A percentile compares a stretch with the other conserved stretches of the same genome.
Evolutionary conservation across 2,329 filamentous ascomycete genomes (phyloP).

Genomic region (Diaporthe sp.): DNA sequence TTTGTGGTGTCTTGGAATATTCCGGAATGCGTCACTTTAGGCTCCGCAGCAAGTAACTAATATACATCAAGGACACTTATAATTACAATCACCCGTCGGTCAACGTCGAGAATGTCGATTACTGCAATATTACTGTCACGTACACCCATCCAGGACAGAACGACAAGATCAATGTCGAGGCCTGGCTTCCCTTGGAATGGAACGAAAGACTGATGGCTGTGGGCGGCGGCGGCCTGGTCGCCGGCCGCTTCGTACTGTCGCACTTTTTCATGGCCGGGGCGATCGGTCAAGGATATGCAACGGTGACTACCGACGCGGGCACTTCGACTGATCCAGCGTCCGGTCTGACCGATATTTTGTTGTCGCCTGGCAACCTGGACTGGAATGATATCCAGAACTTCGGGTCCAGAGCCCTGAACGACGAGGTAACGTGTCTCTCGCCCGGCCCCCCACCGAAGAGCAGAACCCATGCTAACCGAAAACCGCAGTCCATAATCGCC

Average conservation of each 20-base stretch:
- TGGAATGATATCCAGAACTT: slow-evolving; percentile 44
- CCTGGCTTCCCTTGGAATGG: slow-evolving; percentile 18
- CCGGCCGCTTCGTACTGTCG: slow-evolving; percentile 32
- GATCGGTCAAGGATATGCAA: slow-evolving; percentile 45
- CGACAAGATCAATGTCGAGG: slow-evolving; percentile 6
- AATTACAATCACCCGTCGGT: slow-evolving; percentile 35
- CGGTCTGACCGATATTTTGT: slow-evolving; percentile 23
- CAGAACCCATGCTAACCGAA: neutral
- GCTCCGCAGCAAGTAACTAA: too few species aligned
- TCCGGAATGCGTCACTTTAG: too few species aligned
- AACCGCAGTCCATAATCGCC: slow-evolving; percentile 46
- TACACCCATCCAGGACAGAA: slow-evolving; percentile 25
- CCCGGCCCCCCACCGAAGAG: neutral
- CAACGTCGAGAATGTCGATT: slow-evolving; percentile 34
- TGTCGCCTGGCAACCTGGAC: slow-evolving; percentile 42
- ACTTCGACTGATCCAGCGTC: slow-evolving; percentile 20
- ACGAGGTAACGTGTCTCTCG: neutral
- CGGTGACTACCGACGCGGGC: slow-evolving; percentile 47
- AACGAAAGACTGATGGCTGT: slow-evolving; percentile 18
- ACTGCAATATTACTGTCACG: slow-evolving; percentile 18
- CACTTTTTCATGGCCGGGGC: slow-evolving; percentile 41
- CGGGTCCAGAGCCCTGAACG: slow-evolving; percentile 44
- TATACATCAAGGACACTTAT: neutral
- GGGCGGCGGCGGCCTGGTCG: slow-evolving; percentile 12
- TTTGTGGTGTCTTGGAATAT: too few species aligned